A percentile compares a stretch with the other conserved stretches of the same genome.
Evolutionary conservation across 2,329 filamentous ascomycete genomes (phyloP).

Genomic region (Penicillium brasilianum): DNA sequence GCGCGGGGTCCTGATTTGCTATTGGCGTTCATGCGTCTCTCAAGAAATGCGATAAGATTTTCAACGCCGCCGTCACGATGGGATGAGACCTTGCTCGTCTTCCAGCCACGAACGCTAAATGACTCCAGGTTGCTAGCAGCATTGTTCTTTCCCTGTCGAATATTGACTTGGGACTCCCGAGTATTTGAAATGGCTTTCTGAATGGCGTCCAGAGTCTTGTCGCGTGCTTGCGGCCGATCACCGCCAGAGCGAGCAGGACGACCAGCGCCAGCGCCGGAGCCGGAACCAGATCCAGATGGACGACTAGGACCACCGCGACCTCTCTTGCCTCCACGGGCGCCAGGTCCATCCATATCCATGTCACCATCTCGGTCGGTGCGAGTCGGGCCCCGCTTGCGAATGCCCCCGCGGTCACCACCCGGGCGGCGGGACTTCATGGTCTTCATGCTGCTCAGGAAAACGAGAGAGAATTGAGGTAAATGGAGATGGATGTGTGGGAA

Average conservation of each 20-base stretch:
- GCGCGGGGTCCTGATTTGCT: slow-evolving; percentile 59
- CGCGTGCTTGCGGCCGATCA: slow-evolving; percentile 33
- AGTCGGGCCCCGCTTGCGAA: slow-evolving; percentile 55
- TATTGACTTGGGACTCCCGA: slow-evolving; percentile 43
- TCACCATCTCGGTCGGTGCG: slow-evolving; percentile 66
- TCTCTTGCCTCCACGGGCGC: slow-evolving; percentile 44
- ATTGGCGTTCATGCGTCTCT: slow-evolving; percentile 67
- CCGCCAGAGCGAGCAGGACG: slow-evolving; percentile 15
- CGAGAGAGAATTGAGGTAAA: slow-evolving; percentile 14
- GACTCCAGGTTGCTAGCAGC: slow-evolving; percentile 37
- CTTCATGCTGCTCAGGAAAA: slow-evolving; percentile 34
- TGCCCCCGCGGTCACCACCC: slow-evolving; percentile 53
- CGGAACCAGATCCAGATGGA: slow-evolving; percentile 14
- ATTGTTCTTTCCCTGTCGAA: slow-evolving; percentile 44
- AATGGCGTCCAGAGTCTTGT: slow-evolving; percentile 42
- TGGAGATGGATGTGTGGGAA: not conserved
- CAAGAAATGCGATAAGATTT: slow-evolving; percentile 69
- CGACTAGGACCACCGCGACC: slow-evolving; percentile 40
- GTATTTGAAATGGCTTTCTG: slow-evolving; percentile 43
- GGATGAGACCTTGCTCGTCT: slow-evolving; percentile 68
- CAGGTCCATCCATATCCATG: slow-evolving; percentile 60
- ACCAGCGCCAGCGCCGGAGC: slow-evolving; percentile 4
- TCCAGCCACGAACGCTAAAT: slow-evolving; percentile 64
- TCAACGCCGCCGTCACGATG: slow-evolving; percentile 71
- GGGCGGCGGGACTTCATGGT: slow-evolving; percentile 39